Evolutionary conservation across 345 rosid species (phyloP).

Genomic region (Citrus reticulata): DNA sequence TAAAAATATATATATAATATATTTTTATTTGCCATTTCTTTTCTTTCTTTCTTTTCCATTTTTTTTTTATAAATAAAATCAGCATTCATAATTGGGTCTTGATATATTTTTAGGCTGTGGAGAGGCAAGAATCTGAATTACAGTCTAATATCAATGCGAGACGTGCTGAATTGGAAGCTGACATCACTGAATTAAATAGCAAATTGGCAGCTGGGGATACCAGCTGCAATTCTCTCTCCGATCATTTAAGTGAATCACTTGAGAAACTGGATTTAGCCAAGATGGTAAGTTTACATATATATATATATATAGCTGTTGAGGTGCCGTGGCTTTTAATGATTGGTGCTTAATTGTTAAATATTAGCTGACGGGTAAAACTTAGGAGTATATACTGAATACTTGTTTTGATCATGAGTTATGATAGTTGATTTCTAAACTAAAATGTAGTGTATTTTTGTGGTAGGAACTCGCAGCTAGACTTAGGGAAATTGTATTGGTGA

Average conservation of each 20-base stretch:
- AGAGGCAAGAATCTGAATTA: constrained; percentile 45
- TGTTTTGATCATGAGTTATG: not conserved
- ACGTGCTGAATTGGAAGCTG: constrained; percentile 43
- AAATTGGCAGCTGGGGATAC: constrained; percentile 32
- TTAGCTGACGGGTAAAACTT: not conserved
- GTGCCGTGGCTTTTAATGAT: not conserved
- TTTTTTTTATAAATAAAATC: no score
- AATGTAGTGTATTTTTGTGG: constrained; percentile 2
- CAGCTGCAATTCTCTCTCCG: constrained; percentile 23
- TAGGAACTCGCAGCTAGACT: constrained; percentile 71
- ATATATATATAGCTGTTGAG: not conserved
- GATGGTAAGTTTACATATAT: constrained; percentile 33
- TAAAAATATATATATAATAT: no score
- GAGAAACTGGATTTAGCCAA: constrained; percentile 50
- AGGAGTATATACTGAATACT: not conserved
- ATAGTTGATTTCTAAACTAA: not conserved
- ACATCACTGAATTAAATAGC: constrained; percentile 44
- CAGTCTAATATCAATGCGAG: constrained; percentile 29
- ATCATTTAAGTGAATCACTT: constrained; percentile 36
- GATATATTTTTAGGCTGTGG: constrained; percentile 39
- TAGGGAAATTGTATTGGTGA: constrained; percentile 49
- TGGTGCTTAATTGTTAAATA: not conserved
- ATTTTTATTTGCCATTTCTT: not conserved
- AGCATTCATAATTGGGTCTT: not conserved
- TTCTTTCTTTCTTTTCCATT: no score